phyloP scores from a whole-genome alignment of 352 stramenopile species.

The Thraustochytrium sp. region DNA sequence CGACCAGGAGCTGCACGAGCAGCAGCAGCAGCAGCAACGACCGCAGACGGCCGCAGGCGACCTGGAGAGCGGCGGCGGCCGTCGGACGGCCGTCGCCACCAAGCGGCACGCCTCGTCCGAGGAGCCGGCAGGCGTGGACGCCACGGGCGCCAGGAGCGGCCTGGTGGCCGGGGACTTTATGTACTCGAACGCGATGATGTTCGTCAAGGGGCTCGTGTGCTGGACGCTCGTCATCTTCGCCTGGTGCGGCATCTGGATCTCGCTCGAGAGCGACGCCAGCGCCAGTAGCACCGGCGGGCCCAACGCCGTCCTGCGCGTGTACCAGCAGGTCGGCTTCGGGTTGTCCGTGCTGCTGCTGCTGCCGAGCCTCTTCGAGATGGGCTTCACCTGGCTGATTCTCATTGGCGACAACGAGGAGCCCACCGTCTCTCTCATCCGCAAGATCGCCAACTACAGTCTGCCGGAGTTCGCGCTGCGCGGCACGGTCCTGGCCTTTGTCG shows the following conservation, averaged over 20 bases:
- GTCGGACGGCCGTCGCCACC: no score
- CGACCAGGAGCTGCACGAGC: background rate
- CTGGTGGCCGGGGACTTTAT: background rate
- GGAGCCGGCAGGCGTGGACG: background rate
- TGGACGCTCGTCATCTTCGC: constrained; percentile 28
- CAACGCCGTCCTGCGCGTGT: background rate
- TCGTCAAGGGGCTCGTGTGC: constrained; percentile 22
- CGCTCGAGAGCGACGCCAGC: background rate
- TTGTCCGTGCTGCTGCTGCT: background rate
- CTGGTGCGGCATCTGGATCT: background rate
- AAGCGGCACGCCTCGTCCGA: no score
- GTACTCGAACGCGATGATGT: constrained; percentile 20
- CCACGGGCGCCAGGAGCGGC: background rate
- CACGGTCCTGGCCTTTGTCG: background rate
- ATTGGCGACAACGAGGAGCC: background rate
- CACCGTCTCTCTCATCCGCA: background rate
- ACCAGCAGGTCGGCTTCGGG: background rate
- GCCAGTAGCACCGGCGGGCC: background rate
- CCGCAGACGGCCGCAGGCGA: no score
- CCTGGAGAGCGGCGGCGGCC: no score
- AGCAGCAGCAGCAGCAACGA: background rate
- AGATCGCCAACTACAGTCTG: background rate
- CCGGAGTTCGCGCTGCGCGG: background rate
- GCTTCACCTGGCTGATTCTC: constrained; percentile 12
- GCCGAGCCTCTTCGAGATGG: constrained; percentile 17